Base-by-base conservation (phyloP, 768 basidiomycete genomes). In the Coprinopsis strossmayeri region DNA sequence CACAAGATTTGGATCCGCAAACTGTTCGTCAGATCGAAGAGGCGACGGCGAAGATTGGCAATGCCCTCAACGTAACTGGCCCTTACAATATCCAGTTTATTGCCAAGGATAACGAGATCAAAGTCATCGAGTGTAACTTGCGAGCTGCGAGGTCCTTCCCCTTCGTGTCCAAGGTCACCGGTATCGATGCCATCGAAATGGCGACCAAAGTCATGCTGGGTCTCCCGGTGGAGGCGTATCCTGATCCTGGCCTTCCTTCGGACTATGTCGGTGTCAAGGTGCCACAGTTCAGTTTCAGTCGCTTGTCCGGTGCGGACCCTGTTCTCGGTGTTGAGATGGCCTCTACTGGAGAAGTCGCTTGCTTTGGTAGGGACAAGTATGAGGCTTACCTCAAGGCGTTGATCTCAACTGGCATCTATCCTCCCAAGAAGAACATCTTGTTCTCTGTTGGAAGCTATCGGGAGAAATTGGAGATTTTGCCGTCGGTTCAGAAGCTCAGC, bases 81-180 rank as follows among this genome's bases (percentile, higher is more conserved):
- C 95, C 95, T 1, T 98, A 87, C 81, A 99, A 99, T 64, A 99
- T 99, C 62, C 95, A 99, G 72, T 97, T 99, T 70, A 97, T 99
- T 58, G 95, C 95, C 44, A 99, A 99, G 79, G 89, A 99, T 71
- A 98, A 97, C 71, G 95, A 97, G 68, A 98, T 99, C 77, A 99
- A 99, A 77, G 95, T 99, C 59, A 99, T 99, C 64, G 95, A 99
- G 66, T 98, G 95, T 69, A 99, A 99, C 69, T 73, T 99, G 27
- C 91, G 95, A 48, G 96, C 96, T 0, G 95, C 95, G 20, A 82
- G 95, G 53, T 97, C 95, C 0, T 97, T 95, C 81, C 95, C 95
- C 34, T 99, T 99, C 73, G 95, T 99, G 21, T 96, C 93, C 5
- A 99, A 99, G 67, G 92, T 96, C 52, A 97, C 96, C 5, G 93